Percentiles rank a stretch among this genome's conserved stretches.
Conservation (phyloP, 75 land plant genomes). For the Cunninghamia lanceolata region DNA sequence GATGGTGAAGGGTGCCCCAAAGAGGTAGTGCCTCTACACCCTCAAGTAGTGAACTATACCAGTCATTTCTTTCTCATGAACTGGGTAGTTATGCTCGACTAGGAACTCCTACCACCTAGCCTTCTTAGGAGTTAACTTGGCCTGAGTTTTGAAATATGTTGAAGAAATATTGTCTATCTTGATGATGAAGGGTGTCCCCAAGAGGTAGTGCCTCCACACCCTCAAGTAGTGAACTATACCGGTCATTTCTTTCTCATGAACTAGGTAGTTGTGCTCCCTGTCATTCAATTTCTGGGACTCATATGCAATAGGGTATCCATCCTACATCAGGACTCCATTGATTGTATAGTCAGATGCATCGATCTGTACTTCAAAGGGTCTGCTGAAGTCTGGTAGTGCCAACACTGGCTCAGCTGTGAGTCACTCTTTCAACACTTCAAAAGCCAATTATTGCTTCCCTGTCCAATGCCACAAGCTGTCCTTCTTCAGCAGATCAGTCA, state of each 20-base stretch:
- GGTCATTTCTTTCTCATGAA: slow-evolving; percentile 6
- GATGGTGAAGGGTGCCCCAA: too few relatives aligned
- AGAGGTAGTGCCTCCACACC: neutral
- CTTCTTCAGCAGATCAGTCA: too few relatives aligned
- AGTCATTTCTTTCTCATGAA: too few relatives aligned
- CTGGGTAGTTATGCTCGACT: too few relatives aligned
- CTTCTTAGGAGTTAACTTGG: neutral
- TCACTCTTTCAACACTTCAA: too few relatives aligned
- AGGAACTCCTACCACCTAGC: too few relatives aligned
- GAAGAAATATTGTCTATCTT: neutral
- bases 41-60: too few relatives aligned
- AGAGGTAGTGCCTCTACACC: too few relatives aligned
- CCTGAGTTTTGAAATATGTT: neutral
- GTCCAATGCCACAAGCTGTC: too few relatives aligned
- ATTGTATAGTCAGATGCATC: neutral
- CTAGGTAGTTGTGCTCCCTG: neutral
- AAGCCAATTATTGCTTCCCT: too few relatives aligned
- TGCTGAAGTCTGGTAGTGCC: neutral
- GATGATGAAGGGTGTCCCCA: neutral
- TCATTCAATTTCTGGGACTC: neutral
- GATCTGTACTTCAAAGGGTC: neutral
- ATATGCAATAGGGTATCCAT: neutral
- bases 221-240: neutral
- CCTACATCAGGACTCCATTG: neutral
- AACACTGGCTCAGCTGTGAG: too few relatives aligned